Evolutionary conservation across 345 rosid species (phyloP).

Genomic region (Erodium maritimum): DNA sequence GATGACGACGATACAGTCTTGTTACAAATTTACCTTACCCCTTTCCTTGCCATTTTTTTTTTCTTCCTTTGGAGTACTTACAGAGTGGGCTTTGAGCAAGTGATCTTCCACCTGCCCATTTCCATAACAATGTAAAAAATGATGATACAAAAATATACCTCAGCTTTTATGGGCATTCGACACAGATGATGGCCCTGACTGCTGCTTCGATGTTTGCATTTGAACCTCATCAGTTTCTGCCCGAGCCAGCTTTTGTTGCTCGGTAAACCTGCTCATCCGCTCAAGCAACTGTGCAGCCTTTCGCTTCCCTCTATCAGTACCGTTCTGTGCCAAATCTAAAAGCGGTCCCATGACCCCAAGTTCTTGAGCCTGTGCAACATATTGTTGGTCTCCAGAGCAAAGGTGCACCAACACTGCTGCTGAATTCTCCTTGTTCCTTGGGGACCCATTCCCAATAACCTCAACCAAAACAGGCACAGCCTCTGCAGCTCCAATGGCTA

Average conservation of each 20-base stretch:
- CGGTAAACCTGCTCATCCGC: conserved; percentile 57
- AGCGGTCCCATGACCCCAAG: conserved; percentile 69
- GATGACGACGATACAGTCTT: conserved; percentile 26
- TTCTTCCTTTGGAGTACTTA: conserved; percentile 22
- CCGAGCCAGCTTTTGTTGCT: conserved; percentile 57
- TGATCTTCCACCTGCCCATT: conserved; percentile 43
- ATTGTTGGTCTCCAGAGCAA: conserved; percentile 61
- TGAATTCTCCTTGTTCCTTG: conserved; percentile 65
- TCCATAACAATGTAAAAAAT: conserved; percentile 9
- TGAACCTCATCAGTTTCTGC: conserved; percentile 17
- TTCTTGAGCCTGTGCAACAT: conserved; percentile 65
- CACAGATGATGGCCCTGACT: conserved; percentile 22
- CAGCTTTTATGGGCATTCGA: too few species aligned
- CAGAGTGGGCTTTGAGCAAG: conserved; percentile 19
- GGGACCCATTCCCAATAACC: conserved; percentile 57
- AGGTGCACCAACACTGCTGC: conserved; percentile 87
- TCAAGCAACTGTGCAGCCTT: conserved; percentile 88
- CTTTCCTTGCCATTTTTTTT: too few species aligned
- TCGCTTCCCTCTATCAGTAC: conserved; percentile 88
- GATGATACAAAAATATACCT: conserved; percentile 12
- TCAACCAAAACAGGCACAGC: conserved; percentile 64
- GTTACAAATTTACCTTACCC: conserved; percentile 7
- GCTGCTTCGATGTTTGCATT: conserved; percentile 26
- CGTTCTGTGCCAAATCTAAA: conserved; percentile 67
- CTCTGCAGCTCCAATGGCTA: conserved; percentile 57